Evolutionary conservation across 129 eudicot genomes (phyloP).

Genomic region (Chrysanthemum makinoi): DNA sequence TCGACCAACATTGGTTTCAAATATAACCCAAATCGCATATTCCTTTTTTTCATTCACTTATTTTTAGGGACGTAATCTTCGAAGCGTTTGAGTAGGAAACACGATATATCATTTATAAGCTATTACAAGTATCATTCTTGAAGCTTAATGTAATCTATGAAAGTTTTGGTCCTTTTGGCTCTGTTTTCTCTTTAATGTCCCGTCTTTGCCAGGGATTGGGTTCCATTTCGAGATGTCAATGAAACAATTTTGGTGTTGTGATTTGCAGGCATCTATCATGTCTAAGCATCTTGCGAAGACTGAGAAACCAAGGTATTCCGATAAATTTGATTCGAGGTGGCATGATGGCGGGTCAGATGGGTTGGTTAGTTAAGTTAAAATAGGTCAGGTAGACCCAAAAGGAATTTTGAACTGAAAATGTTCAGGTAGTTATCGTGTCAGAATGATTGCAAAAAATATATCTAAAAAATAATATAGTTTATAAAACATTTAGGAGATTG

Average conservation of each 20-base stretch:
- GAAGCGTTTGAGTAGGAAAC: too few relatives aligned
- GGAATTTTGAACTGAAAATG: too few relatives aligned
- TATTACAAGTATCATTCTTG: not conserved
- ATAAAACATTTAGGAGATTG: too few relatives aligned
- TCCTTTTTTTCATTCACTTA: too few relatives aligned
- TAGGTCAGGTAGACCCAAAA: too few relatives aligned
- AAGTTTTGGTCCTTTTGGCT: not conserved
- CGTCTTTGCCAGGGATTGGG: not conserved
- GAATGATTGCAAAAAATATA: too few relatives aligned
- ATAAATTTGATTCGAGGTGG: not conserved
- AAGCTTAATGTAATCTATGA: not conserved
- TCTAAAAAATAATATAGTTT: too few relatives aligned
- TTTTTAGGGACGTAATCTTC: too few relatives aligned
- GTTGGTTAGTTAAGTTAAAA: too few relatives aligned
- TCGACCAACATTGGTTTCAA: too few relatives aligned
- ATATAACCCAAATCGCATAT: too few relatives aligned
- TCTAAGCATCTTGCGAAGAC: slow-evolving; percentile 81
- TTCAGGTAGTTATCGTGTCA: too few relatives aligned
- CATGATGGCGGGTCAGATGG: not conserved
- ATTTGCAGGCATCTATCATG: slow-evolving; percentile 88
- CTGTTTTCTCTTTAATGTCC: not conserved
- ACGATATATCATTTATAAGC: not conserved
- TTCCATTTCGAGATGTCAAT: not conserved
- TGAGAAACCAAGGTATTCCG: slow-evolving; percentile 77
- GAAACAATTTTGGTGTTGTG: not conserved